These are phyloP conservation scores for Calonectria montana DNA, from an alignment of 2,329 filamentous ascomycete genomes.

Conservation along the genomic window DNA sequence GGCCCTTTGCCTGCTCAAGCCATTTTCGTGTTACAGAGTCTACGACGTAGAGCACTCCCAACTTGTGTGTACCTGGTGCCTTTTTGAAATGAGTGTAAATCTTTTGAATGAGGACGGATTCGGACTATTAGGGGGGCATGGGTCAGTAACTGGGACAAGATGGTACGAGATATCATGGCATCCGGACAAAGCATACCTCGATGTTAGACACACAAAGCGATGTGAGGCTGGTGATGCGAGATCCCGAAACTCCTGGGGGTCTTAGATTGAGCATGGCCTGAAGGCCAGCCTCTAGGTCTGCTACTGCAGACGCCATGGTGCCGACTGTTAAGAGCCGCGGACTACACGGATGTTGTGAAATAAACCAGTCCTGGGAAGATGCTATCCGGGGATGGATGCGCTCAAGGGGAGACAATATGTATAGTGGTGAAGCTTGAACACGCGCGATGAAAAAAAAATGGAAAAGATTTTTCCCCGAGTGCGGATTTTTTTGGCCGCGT, in stretches of 20 bases:
- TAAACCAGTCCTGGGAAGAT: slow-evolving; percentile 25
- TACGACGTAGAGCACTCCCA: slow-evolving; percentile 99
- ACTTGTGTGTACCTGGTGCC: slow-evolving; percentile 92
- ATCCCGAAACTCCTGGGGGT: slow-evolving; percentile 92
- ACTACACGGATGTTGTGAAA: slow-evolving; percentile 38
- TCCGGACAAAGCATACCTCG: slow-evolving; percentile 70
- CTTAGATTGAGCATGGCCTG: slow-evolving; percentile 93
- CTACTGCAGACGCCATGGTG: slow-evolving; percentile 83
- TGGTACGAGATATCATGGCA: neutral
- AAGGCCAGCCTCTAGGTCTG: slow-evolving; percentile 89
- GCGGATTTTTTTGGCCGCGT: slow-evolving; percentile 30
- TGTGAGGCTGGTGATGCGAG: slow-evolving; percentile 90
- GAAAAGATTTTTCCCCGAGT: slow-evolving; percentile 15
- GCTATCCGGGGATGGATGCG: slow-evolving; percentile 16
- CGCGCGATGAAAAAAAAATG: slow-evolving; percentile 25
- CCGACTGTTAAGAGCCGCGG: slow-evolving; percentile 27
- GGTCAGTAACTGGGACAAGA: slow-evolving; percentile 33
- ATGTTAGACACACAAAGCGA: slow-evolving; percentile 88
- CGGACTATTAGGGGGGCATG: slow-evolving; percentile 70
- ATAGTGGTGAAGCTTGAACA: slow-evolving; percentile 28
- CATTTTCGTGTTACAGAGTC: slow-evolving; percentile 99
- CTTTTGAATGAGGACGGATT: slow-evolving; percentile 94
- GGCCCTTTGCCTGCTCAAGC: slow-evolving; percentile 92
- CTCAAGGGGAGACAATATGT: slow-evolving; percentile 26
- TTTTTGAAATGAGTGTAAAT: slow-evolving; percentile 98